Evolutionary conservation across 345 rosid genomes (phyloP), one percentile per base, ranked within the genome.

Genomic region (Cardamine occulta): DNA sequence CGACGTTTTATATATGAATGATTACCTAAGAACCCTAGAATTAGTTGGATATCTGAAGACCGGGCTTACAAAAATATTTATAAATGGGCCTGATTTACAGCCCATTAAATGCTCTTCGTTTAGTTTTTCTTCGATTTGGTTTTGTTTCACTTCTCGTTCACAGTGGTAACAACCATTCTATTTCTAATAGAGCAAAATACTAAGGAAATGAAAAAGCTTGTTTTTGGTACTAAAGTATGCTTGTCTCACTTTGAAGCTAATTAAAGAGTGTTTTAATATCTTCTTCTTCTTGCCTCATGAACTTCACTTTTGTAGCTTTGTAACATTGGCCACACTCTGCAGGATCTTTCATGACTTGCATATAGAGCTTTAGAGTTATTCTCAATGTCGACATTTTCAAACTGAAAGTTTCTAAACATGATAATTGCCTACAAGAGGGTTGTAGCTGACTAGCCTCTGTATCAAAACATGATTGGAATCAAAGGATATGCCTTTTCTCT

Each of bases 1-100:
- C 56, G 17, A 23, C 1, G 4, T 49, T 68, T 73, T 73, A 78
- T 78, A 72, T 77, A 71, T 72, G 62, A 29, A 0, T 0, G 2
- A 10, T 44, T 28, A 37, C 74, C 55, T 57, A 8, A 31, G 31
- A 60, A 60, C 47, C 65, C 65, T 60, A 60, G 6, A 59, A 19
- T 19, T 0, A 5, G 40, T 35, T 8, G 6, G 11, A 35, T 35
- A 8, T 35, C 10, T 5, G 0, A 35, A 35, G 1, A 19, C 17
- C 3, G 11, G 65, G 65, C 65, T 60, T 59, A 15, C 7, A 5
- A 0, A 0, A 2, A 1, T 13, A 44, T 44, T 44, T 45, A 47
- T n/a, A 47, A 6, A 12, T 60, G 31, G 31, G 64, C 26, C 63
- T 1, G 0, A 5, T 2, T 6, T 3, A 35, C 7, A 60, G 64